A percentile compares a stretch with the other conserved stretches of the same genome.
Evolutionary conservation across 2,329 filamentous ascomycete species (phyloP).

Genomic region (Stagonosporopsis tanaceti): DNA sequence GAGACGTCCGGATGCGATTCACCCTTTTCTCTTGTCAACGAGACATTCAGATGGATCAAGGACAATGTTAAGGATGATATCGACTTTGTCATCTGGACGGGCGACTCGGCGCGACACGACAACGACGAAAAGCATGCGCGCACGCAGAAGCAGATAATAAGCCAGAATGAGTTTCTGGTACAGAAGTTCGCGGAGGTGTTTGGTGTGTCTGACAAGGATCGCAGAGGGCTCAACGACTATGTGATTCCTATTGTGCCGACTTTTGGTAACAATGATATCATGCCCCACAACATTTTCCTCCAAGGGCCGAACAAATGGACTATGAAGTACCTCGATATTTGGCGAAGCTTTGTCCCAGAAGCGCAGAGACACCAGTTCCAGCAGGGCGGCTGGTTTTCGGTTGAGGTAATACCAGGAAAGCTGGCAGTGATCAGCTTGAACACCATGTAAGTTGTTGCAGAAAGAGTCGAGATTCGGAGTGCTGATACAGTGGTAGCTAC

Average conservation of each 20-base stretch:
- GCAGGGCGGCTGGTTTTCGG: slow-evolving; percentile 92
- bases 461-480: neutral
- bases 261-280: slow-evolving; percentile 96
- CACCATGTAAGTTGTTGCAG: slow-evolving; percentile 66
- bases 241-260: slow-evolving; percentile 85
- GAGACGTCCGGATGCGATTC: slow-evolving; percentile 90
- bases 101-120: slow-evolving; percentile 88
- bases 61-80: slow-evolving; percentile 78
- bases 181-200: slow-evolving; percentile 81
- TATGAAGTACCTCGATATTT: slow-evolving; percentile 76
- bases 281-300: slow-evolving; percentile 93
- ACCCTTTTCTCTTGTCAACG: slow-evolving; percentile 80
- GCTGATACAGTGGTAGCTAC: slow-evolving; percentile 60
- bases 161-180: slow-evolving; percentile 78
- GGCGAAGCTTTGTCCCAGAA: slow-evolving; percentile 88
- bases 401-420: slow-evolving; percentile 86
- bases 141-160: slow-evolving; percentile 75
- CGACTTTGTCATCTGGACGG: slow-evolving; percentile 93
- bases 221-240: slow-evolving; percentile 61
- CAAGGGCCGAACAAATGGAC: slow-evolving; percentile 90
- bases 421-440: slow-evolving; percentile 94
- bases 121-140: slow-evolving; percentile 84
- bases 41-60: slow-evolving; percentile 88
- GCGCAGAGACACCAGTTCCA: slow-evolving; percentile 90
- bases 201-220: slow-evolving; percentile 56